phyloP scores from a whole-genome alignment of 108 stramenopile species.

The Nannochloropsis granulata region DNA sequence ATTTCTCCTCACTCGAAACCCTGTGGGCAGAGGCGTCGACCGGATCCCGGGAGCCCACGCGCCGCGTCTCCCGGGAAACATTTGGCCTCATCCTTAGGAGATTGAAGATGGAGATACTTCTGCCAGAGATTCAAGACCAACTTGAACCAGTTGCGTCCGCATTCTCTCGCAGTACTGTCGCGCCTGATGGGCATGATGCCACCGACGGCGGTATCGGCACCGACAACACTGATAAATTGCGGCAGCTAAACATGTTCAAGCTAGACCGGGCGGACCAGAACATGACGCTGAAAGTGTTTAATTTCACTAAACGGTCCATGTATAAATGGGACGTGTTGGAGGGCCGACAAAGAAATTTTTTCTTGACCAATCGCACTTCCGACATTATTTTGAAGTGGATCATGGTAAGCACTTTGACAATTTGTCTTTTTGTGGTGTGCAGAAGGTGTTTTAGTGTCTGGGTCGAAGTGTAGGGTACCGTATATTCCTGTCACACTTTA shows the following conservation, averaged over 20 bases:
- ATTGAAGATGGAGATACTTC: not conserved
- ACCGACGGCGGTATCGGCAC: no score
- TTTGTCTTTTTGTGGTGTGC: not conserved
- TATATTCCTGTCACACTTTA: no score
- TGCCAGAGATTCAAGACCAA: not conserved
- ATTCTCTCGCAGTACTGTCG: no score
- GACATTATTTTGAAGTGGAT: not conserved
- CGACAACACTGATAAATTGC: no score
- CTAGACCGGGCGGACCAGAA: not conserved
- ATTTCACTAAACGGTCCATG: not conserved
- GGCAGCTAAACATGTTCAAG: no score
- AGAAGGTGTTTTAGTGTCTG: no score
- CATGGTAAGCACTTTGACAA: not conserved
- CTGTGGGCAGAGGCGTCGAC: not conserved
- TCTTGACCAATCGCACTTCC: not conserved
- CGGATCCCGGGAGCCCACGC: not conserved
- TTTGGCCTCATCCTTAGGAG: not conserved
- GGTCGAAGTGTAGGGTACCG: no score
- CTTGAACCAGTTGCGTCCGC: no score
- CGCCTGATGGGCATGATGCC: no score
- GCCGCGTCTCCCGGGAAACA: not conserved
- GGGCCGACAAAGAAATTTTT: not conserved
- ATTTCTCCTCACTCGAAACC: not conserved
- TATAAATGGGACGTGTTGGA: not conserved
- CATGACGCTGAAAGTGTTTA: not conserved